Percentiles rank a stretch among this genome's conserved stretches.
Conservation (phyloP, 2,329 filamentous ascomycete genomes). For the Talaromyces pinophilus region DNA sequence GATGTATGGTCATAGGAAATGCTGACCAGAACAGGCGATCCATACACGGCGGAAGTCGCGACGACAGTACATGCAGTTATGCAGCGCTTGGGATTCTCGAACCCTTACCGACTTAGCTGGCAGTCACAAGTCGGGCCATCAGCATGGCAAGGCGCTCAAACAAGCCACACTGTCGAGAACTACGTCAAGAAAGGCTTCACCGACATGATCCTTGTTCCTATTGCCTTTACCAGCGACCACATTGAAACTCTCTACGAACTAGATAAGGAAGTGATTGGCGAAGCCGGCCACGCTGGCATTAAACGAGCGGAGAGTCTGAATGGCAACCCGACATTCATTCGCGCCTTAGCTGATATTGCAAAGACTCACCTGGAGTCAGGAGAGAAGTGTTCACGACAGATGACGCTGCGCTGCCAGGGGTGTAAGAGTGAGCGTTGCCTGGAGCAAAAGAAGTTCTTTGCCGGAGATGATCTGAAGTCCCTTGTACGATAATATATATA, state of each 20-base stretch:
- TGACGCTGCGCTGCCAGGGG: conserved; percentile 87
- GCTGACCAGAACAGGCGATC: conserved; percentile 63
- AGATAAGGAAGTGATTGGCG: conserved; percentile 91
- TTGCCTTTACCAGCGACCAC: conserved; percentile 98
- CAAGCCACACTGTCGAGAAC: conserved; percentile 79
- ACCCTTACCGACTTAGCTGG: conserved; percentile 94
- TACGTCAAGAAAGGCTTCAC: conserved; percentile 90
- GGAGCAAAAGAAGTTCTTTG: conserved; percentile 69
- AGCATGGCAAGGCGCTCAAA: conserved; percentile 94
- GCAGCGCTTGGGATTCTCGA: conserved; percentile 80
- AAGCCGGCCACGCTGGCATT: conserved; percentile 72
- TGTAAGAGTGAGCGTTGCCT: conserved; percentile 87
- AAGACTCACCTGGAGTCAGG: conserved; percentile 74
- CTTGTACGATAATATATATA: conserved; percentile 35
- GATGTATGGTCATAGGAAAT: background rate
- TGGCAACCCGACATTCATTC: conserved; percentile 85
- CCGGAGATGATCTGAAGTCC: conserved; percentile 40
- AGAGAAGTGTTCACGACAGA: conserved; percentile 73
- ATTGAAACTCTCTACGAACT: conserved; percentile 96
- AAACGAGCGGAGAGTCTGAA: conserved; percentile 93
- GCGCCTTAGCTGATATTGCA: conserved; percentile 84
- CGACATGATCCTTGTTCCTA: conserved; percentile 86
- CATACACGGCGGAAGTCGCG: conserved; percentile 92
- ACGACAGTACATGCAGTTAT: conserved; percentile 98
- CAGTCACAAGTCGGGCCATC: conserved; percentile 96